Evolutionary conservation across 2,329 filamentous ascomycete genomes (phyloP).

Genomic region (Cladophialophora bantiana): DNA sequence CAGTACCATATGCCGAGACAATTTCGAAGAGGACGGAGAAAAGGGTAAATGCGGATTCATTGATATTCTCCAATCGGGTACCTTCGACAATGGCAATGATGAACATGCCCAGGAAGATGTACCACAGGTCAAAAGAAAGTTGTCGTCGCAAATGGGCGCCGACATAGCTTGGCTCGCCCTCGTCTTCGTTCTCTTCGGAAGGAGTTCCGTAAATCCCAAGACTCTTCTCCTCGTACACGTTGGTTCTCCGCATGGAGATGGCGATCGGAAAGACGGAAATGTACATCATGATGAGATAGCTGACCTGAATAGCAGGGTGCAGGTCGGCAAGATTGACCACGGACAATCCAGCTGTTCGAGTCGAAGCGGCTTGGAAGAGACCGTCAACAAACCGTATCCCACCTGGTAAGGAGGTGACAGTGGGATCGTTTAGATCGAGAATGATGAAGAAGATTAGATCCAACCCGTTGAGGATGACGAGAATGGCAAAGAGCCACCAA

Average conservation of each 20-base stretch:
- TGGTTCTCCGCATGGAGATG: conserved; percentile 66
- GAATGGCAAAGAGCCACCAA: conserved; percentile 93
- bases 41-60: conserved; percentile 67
- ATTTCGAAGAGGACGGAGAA: conserved; percentile 82
- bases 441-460: conserved; percentile 92
- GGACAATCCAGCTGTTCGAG: conserved; percentile 87
- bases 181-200: conserved; percentile 64
- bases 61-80: conserved; percentile 66
- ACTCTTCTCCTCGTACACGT: conserved; percentile 68
- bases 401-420: conserved; percentile 71
- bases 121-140: conserved; percentile 97
- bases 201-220: conserved; percentile 74
- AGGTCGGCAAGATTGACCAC: conserved; percentile 78
- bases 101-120: conserved; percentile 91
- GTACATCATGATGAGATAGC: conserved; percentile 71
- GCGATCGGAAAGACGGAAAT: conserved; percentile 68
- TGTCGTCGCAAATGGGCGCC: conserved; percentile 90
- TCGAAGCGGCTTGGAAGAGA: conserved; percentile 88
- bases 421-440: conserved; percentile 79
- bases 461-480: conserved; percentile 80
- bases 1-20: conserved; percentile 90
- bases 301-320: conserved; percentile 84
- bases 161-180: conserved; percentile 78
- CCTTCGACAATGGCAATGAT: conserved; percentile 91
- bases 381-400: conserved; percentile 83